Base-by-base conservation (phyloP, 2,329 filamentous ascomycete genomes). In the Zelopaecilomyces penicillatus region DNA sequence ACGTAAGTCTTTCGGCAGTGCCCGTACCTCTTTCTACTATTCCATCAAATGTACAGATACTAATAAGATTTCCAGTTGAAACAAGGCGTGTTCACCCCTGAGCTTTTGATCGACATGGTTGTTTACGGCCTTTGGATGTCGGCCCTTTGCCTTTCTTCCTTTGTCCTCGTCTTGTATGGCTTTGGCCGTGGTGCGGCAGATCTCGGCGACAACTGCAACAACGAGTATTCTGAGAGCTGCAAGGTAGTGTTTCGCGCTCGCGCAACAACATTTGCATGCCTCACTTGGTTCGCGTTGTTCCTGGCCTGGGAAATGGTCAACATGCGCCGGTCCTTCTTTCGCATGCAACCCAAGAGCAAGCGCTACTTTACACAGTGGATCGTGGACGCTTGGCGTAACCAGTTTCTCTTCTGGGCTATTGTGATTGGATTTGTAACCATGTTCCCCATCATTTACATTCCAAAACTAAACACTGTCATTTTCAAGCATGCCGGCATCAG, bases 231-330 rank as follows among this genome's bases (percentile, higher is more conserved):
- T 9, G 54, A 64, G 0, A 60, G 60, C 5, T 85, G 82, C 57
- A 70, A 76, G 35, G 70, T 73, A 0, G 78, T 84, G 5, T 85
- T 82, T 70, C 78, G 80, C 11, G 83, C 83, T 1, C 80, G 84
- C 5, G 81, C 82, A 0, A 85, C 83, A 1, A 83, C 79, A 5
- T 87, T 87, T 58, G 81, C 81, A 12, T 83, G 76, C 50, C 67
- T 87, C 44, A 87, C 83, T 1, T 87, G 83, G 83, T 83, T 81
- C 46, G 81, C 82, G 0, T 73, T 87, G 27, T 85, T 87, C 67
- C 72, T 86, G 7, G 84, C 83, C 0, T 87, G 83, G 84, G 82
- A 87, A 56, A 83, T 86, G 74, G 70, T 86, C 48, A 73, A 84
- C 50, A 74, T 84, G 67, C 78, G 83, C 28, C 75, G 80, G 41